phyloP scores from a whole-genome alignment of 106 monocot genomes.

The Dendrobium officinale region DNA sequence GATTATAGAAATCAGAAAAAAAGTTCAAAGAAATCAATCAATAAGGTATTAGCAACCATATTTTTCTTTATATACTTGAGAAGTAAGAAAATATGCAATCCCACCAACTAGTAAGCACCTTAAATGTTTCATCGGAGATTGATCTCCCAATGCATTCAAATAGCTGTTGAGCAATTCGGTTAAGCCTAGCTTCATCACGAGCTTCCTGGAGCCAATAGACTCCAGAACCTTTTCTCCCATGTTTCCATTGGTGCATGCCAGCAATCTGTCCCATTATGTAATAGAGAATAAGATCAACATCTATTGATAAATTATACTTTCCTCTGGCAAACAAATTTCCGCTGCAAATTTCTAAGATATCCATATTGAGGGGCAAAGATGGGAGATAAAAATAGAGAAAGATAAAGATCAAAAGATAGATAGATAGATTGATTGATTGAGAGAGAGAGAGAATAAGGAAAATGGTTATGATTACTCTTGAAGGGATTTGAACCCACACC shows the following conservation, averaged over 20 bases:
- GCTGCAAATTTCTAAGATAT: background rate
- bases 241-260: slow-evolving; percentile 91
- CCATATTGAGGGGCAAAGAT: background rate
- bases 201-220: slow-evolving; percentile 96
- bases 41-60: background rate
- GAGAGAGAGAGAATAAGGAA: background rate
- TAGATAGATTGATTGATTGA: no score
- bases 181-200: slow-evolving; percentile 69
- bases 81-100: background rate
- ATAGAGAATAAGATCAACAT: background rate
- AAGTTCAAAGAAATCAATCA: background rate
- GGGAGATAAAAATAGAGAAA: no score
- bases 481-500: background rate
- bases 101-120: slow-evolving; percentile 27
- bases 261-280: slow-evolving; percentile 53
- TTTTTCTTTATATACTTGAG: background rate
- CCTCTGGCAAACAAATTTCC: background rate
- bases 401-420: no score
- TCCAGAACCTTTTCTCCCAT: slow-evolving; percentile 86
- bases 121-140: slow-evolving; percentile 78
- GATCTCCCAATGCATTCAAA: slow-evolving; percentile 90
- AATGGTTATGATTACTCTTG: background rate
- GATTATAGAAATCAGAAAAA: background rate
- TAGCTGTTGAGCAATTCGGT: slow-evolving; percentile 71
- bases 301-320: background rate